Percentiles rank a stretch among this genome's conserved stretches.
phyloP scores from a whole-genome alignment of 768 basidiomycete genomes.

The Suillus tomentosus region DNA sequence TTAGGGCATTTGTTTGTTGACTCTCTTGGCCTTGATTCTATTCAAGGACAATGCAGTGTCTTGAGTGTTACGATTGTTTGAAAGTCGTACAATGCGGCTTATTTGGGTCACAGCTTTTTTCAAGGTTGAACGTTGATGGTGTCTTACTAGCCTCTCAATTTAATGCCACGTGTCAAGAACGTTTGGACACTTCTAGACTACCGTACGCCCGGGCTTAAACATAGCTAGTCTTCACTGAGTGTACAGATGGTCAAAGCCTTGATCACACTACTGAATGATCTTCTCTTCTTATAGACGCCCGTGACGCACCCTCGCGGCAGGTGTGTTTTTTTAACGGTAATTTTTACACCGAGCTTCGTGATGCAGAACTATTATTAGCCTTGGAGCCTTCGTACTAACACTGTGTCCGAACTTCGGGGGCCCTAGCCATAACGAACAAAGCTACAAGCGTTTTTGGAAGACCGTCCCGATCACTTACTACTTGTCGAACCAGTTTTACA shows the following conservation, averaged over 20 bases:
- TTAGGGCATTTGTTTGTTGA: conserved; percentile 1
- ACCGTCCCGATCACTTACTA: neutral
- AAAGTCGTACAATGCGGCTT: neutral
- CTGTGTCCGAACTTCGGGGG: neutral
- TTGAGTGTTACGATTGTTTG: neutral
- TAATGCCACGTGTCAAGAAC: neutral
- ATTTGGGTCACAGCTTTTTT: neutral
- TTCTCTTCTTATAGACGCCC: neutral
- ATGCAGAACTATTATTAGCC: neutral
- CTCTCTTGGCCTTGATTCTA: neutral
- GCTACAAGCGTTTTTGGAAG: neutral
- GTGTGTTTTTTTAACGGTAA: neutral
- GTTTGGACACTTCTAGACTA: neutral
- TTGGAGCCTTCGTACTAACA: neutral
- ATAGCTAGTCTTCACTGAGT: neutral
- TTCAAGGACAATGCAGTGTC: neutral
- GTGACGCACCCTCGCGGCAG: neutral
- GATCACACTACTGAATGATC: neutral
- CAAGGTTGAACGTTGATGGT: neutral
- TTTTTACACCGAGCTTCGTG: neutral
- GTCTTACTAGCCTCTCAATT: neutral
- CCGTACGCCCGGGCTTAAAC: neutral
- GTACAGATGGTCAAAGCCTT: neutral
- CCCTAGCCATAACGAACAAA: neutral
- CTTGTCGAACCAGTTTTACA: neutral